Evolutionary conservation across 2,329 filamentous ascomycete genomes (phyloP), one percentile per base, ranked within the genome.

Genomic region (Xylaria sp.): DNA sequence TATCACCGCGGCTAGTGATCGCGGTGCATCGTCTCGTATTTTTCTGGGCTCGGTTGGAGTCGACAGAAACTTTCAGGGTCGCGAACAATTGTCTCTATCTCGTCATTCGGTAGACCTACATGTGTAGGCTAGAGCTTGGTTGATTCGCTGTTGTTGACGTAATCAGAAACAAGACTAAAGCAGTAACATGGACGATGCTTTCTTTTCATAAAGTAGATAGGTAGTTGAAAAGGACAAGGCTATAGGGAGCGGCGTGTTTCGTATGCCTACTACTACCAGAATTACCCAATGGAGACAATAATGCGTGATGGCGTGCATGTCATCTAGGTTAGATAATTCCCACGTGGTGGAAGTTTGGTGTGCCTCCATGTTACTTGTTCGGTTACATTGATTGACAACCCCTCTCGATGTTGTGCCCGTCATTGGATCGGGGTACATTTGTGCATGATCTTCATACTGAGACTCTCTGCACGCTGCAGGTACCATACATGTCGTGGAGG

Each of bases 1-100:
- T 77, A 76, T 58, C 72, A 74, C 60, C 72, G 75, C 32, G 74
- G 76, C 10, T 70, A 53, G 58, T 13, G 13, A 28, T 56, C 0
- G 20, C 9, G 4, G 13, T 25, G 25, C 32, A 5, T 3, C 23
- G 15, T 32, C 8, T 32, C 3, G 0, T 28, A 2, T 23, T 25
- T 36, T 8, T 6, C 8, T 43, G 4, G 43, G 4, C 23, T 28
- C 30, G 9, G 18, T 36, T 25, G 4, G 50, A 15, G 13, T 30
- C n/a, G 13, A 10, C 4, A 30, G 45, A n/a, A 30, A 7, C 12
- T n/a, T 18, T 48, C 3, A n/a, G 3, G 13, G 10, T n/a, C 15
- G 25, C 4, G 13, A n/a, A 50, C 10, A 30, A 50, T 50, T 7
- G 46, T 30, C 28, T 30, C 25, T 15, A 15, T 36, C 9, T 18